phyloP scores from a whole-genome alignment of 2,329 filamentous ascomycete genomes.

The Fusarium caatingaense region DNA sequence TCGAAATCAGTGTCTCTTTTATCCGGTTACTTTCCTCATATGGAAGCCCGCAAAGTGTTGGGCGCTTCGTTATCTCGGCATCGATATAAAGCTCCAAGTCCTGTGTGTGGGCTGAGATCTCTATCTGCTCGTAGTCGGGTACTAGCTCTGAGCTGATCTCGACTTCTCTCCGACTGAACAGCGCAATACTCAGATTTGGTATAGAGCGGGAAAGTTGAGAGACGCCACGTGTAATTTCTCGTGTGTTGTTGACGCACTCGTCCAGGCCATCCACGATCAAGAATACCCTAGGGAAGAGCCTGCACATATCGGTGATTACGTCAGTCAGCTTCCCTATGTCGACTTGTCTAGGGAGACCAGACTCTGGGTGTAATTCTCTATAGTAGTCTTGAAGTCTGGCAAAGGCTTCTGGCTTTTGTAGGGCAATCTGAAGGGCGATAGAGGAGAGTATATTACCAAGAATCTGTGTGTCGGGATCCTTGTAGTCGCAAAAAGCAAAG shows the following conservation, averaged over 20 bases:
- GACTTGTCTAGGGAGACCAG: neutral
- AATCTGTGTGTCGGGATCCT: neutral
- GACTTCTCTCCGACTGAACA: neutral
- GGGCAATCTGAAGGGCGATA: neutral
- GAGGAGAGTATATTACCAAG: fast-evolving
- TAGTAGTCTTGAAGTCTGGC: neutral
- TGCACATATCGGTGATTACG: neutral
- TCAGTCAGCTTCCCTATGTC: neutral
- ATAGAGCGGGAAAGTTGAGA: neutral
- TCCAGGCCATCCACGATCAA: neutral
- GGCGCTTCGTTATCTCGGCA: neutral
- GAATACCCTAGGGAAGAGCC: neutral
- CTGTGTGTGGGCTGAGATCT: neutral
- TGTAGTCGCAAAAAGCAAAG: neutral
- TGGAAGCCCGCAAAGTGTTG: neutral
- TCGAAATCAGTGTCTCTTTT: neutral
- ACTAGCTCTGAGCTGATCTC: neutral
- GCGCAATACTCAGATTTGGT: neutral
- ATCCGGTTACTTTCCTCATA: neutral
- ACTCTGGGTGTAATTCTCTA: neutral
- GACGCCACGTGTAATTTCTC: neutral
- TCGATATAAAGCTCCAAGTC: neutral
- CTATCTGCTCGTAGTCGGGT: neutral
- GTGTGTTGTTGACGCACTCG: neutral
- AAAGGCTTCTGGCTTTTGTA: neutral